Base-by-base conservation (phyloP, 208 protist genomes). In the Wallacemonas collosoma region DNA sequence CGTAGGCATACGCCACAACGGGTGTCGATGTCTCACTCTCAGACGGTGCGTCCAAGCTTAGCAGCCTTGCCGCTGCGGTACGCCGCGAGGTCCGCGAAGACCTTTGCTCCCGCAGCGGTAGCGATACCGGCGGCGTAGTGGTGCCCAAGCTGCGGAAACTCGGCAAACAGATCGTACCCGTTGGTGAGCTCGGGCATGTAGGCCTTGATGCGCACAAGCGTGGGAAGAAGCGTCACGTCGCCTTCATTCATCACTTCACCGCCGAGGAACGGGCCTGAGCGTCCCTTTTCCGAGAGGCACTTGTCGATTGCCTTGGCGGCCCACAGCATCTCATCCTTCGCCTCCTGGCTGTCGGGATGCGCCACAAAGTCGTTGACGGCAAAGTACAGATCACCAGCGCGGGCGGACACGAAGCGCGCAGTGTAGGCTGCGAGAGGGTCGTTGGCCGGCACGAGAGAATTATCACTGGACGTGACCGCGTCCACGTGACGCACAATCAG, bases 401-500 rank as follows among this genome's bases (percentile, higher is more conserved):
- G 77, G 9, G 79, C 73, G 26, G 77, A 26, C 64, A 86, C 82
- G 79, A 81, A 86, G 41, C 44, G 58, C 35, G 87, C 80, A 38
- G 73, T 75, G 74, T 93, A 95, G 48, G 73, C 72, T 44, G 67
- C 70, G 36, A 84, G 74, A 41, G 80, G 72, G 73, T 92, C 78
- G 58, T 70, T 71, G 62, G 69, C 76, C 17, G 82, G 79, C 47
- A 89, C 56, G 44, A 93, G 83, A 35, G 57, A 26, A 12, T 41
- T 9, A 2, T 65, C 73, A 53, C 60, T 60, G 35, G 60, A 51
- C 40, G 71, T 36, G 17, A 77, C 51, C 36, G 58, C 17, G 76
- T 91, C 86, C 57, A 95, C 68, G 81, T 91, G 93, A 55, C 83
- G 78, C 50, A 80, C 80, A 70, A 91, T 85, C 45, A 79, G 74